Evolutionary conservation across 352 stramenopile species (phyloP).

Genomic region (Phytophthora meadii): DNA sequence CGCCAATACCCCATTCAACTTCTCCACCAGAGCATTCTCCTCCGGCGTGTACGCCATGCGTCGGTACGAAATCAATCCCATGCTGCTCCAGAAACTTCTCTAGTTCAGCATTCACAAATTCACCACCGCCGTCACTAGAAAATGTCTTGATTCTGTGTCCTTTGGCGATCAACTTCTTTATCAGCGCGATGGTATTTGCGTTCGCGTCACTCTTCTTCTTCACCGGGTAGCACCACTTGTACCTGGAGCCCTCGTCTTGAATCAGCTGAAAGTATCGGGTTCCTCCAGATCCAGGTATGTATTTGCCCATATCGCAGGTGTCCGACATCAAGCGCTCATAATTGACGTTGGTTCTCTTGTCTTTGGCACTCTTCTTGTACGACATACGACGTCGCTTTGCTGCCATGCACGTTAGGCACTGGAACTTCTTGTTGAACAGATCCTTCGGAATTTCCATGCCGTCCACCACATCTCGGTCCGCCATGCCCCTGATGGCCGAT

Average conservation of each 20-base stretch:
- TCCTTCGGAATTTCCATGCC: not conserved
- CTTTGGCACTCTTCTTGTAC: not conserved
- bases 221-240: conserved; percentile 8
- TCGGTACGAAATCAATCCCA: conserved; percentile 8
- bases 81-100: not conserved
- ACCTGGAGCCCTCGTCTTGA: conserved; percentile 13
- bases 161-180: not conserved
- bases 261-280: conserved; percentile 17
- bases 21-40: no score
- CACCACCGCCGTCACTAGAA: conserved; percentile 12
- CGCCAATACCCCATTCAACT: no score
- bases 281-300: not conserved
- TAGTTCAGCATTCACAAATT: conserved; percentile 3
- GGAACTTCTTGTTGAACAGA: conserved; percentile 4
- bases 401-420: not conserved
- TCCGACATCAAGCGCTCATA: conserved; percentile 1
- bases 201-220: conserved; percentile 13
- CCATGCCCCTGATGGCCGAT: not conserved
- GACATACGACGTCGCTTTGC: not conserved
- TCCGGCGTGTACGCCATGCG: not conserved
- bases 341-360: not conserved
- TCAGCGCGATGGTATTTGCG: not conserved
- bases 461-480: not conserved
- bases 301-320: not conserved
- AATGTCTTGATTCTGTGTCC: conserved; percentile 7